A percentile compares a stretch with the other conserved stretches of the same genome.
phyloP scores from a whole-genome alignment of 75 land plant species.

The Pinus taeda region DNA sequence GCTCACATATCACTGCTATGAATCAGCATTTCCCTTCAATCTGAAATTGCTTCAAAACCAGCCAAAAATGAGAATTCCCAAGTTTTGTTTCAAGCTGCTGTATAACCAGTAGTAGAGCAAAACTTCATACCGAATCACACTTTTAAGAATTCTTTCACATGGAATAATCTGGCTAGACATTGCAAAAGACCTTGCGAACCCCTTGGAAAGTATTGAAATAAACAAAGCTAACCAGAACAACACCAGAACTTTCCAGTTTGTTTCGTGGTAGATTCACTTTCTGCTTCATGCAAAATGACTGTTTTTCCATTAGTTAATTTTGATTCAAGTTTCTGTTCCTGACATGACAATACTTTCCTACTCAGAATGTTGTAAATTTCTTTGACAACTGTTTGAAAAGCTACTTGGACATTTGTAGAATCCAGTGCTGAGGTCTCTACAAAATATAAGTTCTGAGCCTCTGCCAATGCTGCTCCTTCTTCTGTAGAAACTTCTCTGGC shows the following conservation, averaged over 20 bases:
- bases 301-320: conserved; percentile 42
- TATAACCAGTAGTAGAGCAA: not conserved
- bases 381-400: conserved; percentile 85
- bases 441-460: conserved; percentile 70
- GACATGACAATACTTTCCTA: conserved; percentile 62
- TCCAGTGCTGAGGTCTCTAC: conserved; percentile 91
- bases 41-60: not conserved
- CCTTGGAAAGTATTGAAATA: not conserved
- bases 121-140: not conserved
- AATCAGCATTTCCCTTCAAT: too few relatives aligned
- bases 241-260: conserved; percentile 26
- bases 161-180: not conserved
- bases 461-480: conserved; percentile 78
- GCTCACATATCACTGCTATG: too few relatives aligned
- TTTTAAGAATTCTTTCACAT: not conserved
- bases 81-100: too few relatives aligned
- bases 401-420: conserved; percentile 78
- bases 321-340: conserved; percentile 38
- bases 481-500: conserved; percentile 71
- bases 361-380: conserved; percentile 82
- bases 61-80: not conserved
- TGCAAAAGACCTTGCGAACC: not conserved
- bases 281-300: conserved; percentile 36
- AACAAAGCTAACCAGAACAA: conserved; percentile 25
- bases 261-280: conserved; percentile 16